phyloP scores from a whole-genome alignment of 2,329 filamentous ascomycete genomes.

The Phoma sp. region DNA sequence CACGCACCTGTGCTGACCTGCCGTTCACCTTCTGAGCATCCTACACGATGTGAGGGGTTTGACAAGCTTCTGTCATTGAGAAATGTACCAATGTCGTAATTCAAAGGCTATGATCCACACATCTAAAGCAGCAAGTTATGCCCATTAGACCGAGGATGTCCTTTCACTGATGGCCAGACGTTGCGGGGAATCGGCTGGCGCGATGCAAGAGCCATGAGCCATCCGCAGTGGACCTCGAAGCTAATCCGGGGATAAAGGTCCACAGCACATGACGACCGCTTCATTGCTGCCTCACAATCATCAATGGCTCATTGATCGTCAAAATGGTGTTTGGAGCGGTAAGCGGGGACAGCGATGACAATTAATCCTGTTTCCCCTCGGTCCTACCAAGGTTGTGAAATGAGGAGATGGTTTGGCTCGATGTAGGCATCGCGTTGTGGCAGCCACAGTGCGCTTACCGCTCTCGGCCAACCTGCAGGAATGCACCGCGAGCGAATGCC shows the following conservation, averaged over 20 bases:
- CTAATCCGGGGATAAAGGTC: conserved; percentile 8
- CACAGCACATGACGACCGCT: conserved; percentile 1
- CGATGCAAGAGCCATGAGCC: neutral
- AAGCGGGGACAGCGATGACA: neutral
- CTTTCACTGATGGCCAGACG: neutral
- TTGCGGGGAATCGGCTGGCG: neutral
- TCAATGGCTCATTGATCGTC: neutral
- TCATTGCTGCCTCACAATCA: neutral
- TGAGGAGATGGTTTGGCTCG: neutral
- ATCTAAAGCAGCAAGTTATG: neutral
- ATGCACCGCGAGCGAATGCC: conserved; percentile 1
- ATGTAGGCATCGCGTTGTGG: neutral
- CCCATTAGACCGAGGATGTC: neutral
- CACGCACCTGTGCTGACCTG: neutral
- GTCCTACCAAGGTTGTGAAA: neutral
- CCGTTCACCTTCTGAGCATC: neutral
- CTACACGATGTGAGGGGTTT: neutral
- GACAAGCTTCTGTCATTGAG: neutral
- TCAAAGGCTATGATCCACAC: no score
- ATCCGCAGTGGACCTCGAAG: neutral
- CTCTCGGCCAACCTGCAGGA: conserved; percentile 7
- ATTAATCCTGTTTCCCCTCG: neutral
- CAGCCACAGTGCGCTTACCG: conserved; percentile 3
- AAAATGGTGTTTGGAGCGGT: neutral
- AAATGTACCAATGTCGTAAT: neutral